Evolutionary conservation across 768 basidiomycete genomes (phyloP).

Genomic region (Ramaria sp.): DNA sequence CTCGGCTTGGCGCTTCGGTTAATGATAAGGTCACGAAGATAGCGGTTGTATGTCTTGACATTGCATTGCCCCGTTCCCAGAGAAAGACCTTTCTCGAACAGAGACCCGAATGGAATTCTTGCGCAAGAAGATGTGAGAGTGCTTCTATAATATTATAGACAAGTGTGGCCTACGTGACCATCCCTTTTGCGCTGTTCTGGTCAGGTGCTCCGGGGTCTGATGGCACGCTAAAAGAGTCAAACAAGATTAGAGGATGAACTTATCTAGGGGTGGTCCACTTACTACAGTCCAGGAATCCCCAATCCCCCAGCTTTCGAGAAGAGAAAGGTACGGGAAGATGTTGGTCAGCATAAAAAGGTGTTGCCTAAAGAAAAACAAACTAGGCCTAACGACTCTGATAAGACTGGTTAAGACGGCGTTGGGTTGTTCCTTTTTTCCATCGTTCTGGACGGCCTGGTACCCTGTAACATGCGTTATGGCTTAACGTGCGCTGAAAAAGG

Average conservation of each 20-base stretch:
- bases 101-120: slow-evolving; percentile 44
- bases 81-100: slow-evolving; percentile 46
- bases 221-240: slow-evolving; percentile 25
- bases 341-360: slow-evolving; percentile 29
- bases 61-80: slow-evolving; percentile 47
- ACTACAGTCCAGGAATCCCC: slow-evolving; percentile 45
- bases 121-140: background rate
- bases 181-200: slow-evolving; percentile 36
- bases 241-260: background rate
- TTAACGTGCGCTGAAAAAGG: slow-evolving; percentile 15
- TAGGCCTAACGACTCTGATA: slow-evolving; percentile 12
- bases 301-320: slow-evolving; percentile 32
- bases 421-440: slow-evolving; percentile 46
- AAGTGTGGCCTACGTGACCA: slow-evolving; percentile 3
- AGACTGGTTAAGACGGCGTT: slow-evolving; percentile 20
- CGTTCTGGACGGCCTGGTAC: slow-evolving; percentile 41
- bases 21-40: slow-evolving; percentile 44
- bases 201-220: slow-evolving; percentile 47
- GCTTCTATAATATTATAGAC: background rate
- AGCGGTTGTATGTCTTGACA: slow-evolving; percentile 46
- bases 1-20: slow-evolving; percentile 41
- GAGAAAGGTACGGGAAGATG: slow-evolving; percentile 32
- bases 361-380: background rate
- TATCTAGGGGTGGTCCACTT: background rate
- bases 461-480: slow-evolving; percentile 22